Evolutionary conservation across 768 basidiomycete genomes (phyloP).

Genomic region (Thelephora ganbajun): DNA sequence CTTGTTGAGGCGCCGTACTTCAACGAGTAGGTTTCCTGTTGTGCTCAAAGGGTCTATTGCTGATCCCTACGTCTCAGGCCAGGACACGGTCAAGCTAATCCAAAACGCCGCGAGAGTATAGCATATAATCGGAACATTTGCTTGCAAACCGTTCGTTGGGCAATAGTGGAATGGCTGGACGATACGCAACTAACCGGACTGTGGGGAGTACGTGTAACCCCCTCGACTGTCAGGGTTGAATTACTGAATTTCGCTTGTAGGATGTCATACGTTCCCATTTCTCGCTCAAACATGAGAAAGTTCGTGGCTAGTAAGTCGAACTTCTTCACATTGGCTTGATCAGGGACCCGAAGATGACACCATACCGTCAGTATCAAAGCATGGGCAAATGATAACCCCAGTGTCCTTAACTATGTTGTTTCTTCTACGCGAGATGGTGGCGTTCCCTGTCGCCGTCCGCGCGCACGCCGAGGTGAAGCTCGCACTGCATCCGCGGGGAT

Average conservation of each 20-base stretch:
- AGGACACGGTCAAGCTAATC: slow-evolving; percentile 29
- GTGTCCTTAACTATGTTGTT: slow-evolving; percentile 14
- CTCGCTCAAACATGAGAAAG: slow-evolving; percentile 23
- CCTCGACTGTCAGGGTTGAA: not conserved
- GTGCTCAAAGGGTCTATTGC: not conserved
- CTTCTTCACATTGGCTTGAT: not conserved
- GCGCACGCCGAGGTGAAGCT: not conserved
- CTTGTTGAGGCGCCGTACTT: slow-evolving; percentile 39
- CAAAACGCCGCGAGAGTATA: slow-evolving; percentile 21
- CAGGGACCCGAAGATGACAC: not conserved
- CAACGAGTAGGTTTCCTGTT: slow-evolving; percentile 33
- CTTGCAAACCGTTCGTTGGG: slow-evolving; percentile 33
- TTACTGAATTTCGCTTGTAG: slow-evolving; percentile 13
- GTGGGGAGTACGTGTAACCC: slow-evolving; percentile 26
- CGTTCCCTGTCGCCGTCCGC: not conserved
- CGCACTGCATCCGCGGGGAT: not conserved
- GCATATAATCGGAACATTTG: slow-evolving; percentile 31
- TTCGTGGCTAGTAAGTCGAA: slow-evolving; percentile 26
- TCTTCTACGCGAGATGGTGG: not conserved
- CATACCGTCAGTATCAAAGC: slow-evolving; percentile 16
- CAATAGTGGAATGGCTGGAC: slow-evolving; percentile 38
- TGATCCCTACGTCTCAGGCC: slow-evolving; percentile 21
- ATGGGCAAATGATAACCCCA: slow-evolving; percentile 19
- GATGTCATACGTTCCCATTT: slow-evolving; percentile 39
- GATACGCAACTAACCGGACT: slow-evolving; percentile 27